Evolutionary conservation across 1,284 basidiomycete species (phyloP), one percentile per base, ranked within the genome.

Genomic region (Sanghuangporus sanghuang): DNA sequence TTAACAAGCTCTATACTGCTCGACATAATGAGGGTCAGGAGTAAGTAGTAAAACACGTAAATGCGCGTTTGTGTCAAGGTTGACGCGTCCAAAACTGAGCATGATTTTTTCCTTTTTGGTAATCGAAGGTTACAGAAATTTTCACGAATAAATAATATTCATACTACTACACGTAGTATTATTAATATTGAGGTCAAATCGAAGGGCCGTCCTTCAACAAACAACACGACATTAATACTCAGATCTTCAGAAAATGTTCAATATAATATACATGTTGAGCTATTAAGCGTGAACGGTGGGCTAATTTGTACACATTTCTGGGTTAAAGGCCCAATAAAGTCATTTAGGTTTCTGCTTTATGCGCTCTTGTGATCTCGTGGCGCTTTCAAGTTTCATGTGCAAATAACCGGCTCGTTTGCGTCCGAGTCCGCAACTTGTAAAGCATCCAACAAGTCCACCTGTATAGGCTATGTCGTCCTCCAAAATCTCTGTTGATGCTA

Each of bases 1-100:
- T 96, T 96, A 75, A 96, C 93, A 71, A 95, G 89, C 79, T 96
- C 93, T 74, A 96, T 92, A 73, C 87, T 90, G 52, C 87, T 89
- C 62, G 88, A 83, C 88, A 90, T 90, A 68, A 71, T 74, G 68
- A 49, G 49, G 23, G 5, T 46, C 9, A 46, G 16, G 44, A 38
- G 38, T 38, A 42, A 44, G 27, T 54, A 46, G 16, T 14, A 46
- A 46, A n/a, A n/a, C 44, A 18, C 44, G 44, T 54, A 16, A n/a
- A 54, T 49, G 48, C 48, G 48, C 48, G 53, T 38, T 11, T 21
- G 55, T 18, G 40, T 27, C n/a, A 57, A 57, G 12, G 16, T 12
- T 35, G 23, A 52, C 53, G 53, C 52, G 52, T 53, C 52, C 11
- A 53, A 54, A 54, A 54, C 6, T 4, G 12, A 14, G 6, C 8